Conservation (phyloP, 2,329 filamentous ascomycete species). For the Ilyonectria mors-panacis region DNA sequence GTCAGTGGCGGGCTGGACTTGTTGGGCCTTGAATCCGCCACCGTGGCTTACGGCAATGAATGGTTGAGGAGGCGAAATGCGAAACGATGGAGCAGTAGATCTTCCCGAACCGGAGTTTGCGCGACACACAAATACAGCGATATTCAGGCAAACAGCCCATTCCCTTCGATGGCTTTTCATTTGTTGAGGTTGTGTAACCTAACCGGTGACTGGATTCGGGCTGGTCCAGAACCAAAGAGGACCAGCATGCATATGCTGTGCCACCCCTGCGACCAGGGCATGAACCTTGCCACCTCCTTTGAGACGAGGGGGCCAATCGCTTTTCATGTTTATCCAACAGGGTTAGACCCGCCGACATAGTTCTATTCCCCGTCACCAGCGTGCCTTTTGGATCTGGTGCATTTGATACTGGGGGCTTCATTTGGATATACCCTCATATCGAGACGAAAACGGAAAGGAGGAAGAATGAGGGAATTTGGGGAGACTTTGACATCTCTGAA, state of each 20-base stretch:
- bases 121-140: not conserved
- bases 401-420: not conserved
- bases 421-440: constrained; percentile 14
- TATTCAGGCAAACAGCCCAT: constrained; percentile 15
- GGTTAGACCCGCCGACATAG: not conserved
- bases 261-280: constrained; percentile 20
- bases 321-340: not conserved
- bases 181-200: constrained; percentile 36
- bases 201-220: constrained; percentile 34
- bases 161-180: constrained; percentile 10
- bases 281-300: constrained; percentile 18
- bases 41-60: constrained; percentile 1
- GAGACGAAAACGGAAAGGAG: not conserved
- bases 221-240: constrained; percentile 18
- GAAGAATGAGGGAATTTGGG: not conserved
- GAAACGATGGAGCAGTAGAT: not conserved
- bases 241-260: constrained; percentile 37
- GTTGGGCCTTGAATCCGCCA: constrained; percentile 5
- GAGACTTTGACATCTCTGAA: not conserved
- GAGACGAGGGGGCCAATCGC: constrained; percentile 14
- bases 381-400: not conserved
- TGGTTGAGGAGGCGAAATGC: constrained; percentile 4
- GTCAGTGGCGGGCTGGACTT: not conserved
- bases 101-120: not conserved
- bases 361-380: not conserved